These are phyloP conservation scores for Tricladium varicosporioides DNA, from an alignment of 2,329 filamentous ascomycete genomes.

Conservation along the genomic window DNA sequence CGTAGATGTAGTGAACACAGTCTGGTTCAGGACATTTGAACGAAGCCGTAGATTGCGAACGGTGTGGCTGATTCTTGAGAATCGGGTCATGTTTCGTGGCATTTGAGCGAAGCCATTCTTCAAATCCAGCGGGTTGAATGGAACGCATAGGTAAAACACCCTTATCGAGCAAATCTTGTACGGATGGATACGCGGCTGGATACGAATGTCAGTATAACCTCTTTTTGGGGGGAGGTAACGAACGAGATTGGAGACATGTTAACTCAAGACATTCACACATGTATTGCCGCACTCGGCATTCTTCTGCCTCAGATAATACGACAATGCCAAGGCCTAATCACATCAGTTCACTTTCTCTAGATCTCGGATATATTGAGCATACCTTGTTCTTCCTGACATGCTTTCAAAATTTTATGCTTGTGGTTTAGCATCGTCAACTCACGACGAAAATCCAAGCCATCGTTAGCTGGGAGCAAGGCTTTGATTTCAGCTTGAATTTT, in stretches of 20 bases:
- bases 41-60: background rate
- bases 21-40: constrained; percentile 1
- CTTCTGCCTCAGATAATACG: constrained; percentile 1
- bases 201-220: background rate
- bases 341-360: background rate
- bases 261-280: constrained; percentile 1
- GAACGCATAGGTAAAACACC: background rate
- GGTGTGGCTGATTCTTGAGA: background rate
- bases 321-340: background rate
- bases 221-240: background rate
- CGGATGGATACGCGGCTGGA: background rate
- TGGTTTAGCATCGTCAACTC: constrained; percentile 1
- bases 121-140: background rate
- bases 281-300: background rate
- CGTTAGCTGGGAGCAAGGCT: background rate
- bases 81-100: background rate
- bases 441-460: background rate
- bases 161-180: background rate
- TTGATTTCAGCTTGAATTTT: constrained; percentile 1
- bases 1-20: constrained; percentile 1
- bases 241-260: constrained; percentile 1
- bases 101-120: constrained; percentile 1
- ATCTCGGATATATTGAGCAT: background rate
- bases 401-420: constrained; percentile 3
- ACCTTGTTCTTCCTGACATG: background rate